Evolutionary conservation across 257 asterid genomes (phyloP), one percentile per base, ranked within the genome.

Genomic region (Jacaranda copaia): DNA sequence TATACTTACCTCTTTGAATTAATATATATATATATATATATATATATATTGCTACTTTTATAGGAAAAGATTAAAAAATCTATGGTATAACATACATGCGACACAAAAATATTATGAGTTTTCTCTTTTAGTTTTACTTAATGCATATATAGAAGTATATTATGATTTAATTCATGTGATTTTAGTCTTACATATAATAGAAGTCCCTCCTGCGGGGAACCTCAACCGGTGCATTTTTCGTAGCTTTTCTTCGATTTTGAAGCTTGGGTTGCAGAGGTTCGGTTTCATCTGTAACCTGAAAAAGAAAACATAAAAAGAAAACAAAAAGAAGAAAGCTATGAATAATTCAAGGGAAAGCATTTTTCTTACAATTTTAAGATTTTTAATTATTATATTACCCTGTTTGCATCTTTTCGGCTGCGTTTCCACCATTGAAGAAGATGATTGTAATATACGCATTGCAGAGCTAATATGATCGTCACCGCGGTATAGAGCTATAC

Each of bases 401-500:
- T 35, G 13, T 69, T 72, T 14, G 70, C 49, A 6, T 65, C 64
- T 19, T 59, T 73, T 39, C 61, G 69, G 9, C 12, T 9, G 57
- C 53, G 69, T 2, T 56, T 75, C 82, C 81, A 59, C 69, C 83
- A 49, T 1, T 6, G 75, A 9, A 61, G 71, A 62, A 88, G 49
- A 74, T 83, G 87, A 65, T 73, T 77, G 79, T 88, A 88, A 72
- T 87, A 88, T 35, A 86, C 8, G 73, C 89, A 85, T 75, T 88
- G 93, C 73, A 88, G 73, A 20, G 89, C 89, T 58, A 88, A 80
- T 55, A 85, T 61, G 71, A 86, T 25, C 18, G 93, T 84, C 7
- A 87, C 85, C 0, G 60, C 25, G 10, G 91, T 80, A 56, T 87
- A 89, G 51, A 88, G 81, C 93, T 88, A 45, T 20, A 10, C 11